These are phyloP conservation scores for Alternaria tenuissima DNA, from an alignment of 2,329 filamentous ascomycete genomes.

Conservation along the genomic window DNA sequence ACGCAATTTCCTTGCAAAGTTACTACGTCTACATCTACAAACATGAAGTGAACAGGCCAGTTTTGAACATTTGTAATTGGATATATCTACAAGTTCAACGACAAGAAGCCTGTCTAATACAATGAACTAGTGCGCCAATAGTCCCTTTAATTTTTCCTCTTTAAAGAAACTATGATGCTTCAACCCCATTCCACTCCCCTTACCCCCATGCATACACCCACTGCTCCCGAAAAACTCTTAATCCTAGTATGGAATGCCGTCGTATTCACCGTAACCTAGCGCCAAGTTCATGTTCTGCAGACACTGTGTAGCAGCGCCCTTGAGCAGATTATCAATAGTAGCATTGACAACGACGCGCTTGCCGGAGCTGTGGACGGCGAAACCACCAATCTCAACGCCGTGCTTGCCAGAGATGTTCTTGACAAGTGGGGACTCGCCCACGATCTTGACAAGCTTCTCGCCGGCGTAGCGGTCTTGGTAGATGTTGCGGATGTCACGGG, in stretches of 20 bases:
- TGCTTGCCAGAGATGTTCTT: slow-evolving; percentile 86
- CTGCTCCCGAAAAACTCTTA: no score
- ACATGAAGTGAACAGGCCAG: no score
- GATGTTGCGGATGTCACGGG: slow-evolving; percentile 88
- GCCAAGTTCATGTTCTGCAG: slow-evolving; percentile 95
- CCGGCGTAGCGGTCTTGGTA: slow-evolving; percentile 97
- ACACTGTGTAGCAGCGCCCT: slow-evolving; percentile 93
- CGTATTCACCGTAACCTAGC: slow-evolving; percentile 87
- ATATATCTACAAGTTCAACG: slow-evolving; percentile 19
- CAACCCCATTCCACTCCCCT: neutral
- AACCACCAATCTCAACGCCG: slow-evolving; percentile 91
- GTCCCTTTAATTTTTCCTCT: neutral
- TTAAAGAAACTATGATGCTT: slow-evolving; percentile 5
- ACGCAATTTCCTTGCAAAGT: no score
- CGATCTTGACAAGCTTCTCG: slow-evolving; percentile 92
- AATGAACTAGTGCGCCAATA: slow-evolving; percentile 9
- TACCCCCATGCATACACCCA: neutral
- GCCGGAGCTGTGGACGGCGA: slow-evolving; percentile 88
- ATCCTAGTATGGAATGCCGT: slow-evolving; percentile 73
- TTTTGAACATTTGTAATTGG: slow-evolving; percentile 13
- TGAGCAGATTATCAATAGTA: slow-evolving; percentile 92
- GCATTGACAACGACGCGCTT: slow-evolving; percentile 94
- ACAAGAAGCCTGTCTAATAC: slow-evolving; percentile 11
- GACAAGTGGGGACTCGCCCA: slow-evolving; percentile 85
- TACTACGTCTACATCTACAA: no score